Percentiles rank a stretch among this genome's conserved stretches.
Conservation (phyloP, 805 yeast species). For the Lachancea cidri region DNA sequence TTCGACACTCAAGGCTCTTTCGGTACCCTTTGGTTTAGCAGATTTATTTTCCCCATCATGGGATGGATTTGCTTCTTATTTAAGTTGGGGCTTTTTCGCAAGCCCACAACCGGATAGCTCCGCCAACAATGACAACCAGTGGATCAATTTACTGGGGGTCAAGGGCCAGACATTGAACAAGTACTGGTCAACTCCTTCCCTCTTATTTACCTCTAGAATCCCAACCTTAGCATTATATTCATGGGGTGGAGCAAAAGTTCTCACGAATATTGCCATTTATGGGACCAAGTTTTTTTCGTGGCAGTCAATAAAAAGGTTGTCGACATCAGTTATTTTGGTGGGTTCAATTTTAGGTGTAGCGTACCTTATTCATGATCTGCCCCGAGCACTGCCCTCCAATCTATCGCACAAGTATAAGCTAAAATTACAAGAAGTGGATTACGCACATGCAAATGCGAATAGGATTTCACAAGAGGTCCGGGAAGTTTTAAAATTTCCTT, state of each 20-base stretch:
- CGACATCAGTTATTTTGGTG: conserved; percentile 48
- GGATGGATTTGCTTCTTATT: conserved; percentile 46
- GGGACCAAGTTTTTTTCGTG: conserved; percentile 36
- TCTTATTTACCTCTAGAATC: conserved; percentile 31
- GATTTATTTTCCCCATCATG: conserved; percentile 79
- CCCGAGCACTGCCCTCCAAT: conserved; percentile 82
- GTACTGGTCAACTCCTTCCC: conserved; percentile 31
- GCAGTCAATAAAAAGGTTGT: conserved; percentile 39
- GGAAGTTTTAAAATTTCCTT: conserved; percentile 73
- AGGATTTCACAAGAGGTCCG: conserved; percentile 80
- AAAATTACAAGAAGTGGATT: conserved; percentile 64
- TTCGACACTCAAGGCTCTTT: conserved; percentile 49
- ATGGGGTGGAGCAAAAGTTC: conserved; percentile 37
- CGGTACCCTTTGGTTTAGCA: conserved; percentile 52
- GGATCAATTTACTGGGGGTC: conserved; percentile 19
- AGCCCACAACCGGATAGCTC: conserved; percentile 21
- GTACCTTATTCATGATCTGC: conserved; percentile 73
- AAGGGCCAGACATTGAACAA: conserved; percentile 20
- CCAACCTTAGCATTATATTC: conserved; percentile 33
- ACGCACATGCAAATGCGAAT: conserved; percentile 69
- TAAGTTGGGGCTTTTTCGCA: conserved; percentile 34
- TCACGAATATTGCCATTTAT: conserved; percentile 34
- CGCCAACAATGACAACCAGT: conserved; percentile 3
- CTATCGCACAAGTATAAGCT: conserved; percentile 64
- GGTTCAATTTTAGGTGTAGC: conserved; percentile 49